phyloP scores from a whole-genome alignment of 148 eudicot genomes.

The Hydrangea macrophylla region DNA sequence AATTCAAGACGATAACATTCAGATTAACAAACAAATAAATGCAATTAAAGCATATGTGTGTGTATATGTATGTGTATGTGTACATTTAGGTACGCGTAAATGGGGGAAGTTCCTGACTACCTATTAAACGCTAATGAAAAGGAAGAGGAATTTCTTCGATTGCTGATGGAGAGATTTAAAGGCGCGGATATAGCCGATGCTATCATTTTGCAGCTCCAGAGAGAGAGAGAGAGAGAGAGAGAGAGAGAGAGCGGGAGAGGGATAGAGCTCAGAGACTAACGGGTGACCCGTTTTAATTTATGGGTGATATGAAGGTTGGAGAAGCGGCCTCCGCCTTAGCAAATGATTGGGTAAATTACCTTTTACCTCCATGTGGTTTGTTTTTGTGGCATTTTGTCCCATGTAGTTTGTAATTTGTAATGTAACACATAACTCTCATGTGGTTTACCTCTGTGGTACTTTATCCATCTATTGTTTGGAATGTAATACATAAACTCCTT shows the following conservation, averaged over 20 bases:
- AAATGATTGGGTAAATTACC: too few relatives aligned
- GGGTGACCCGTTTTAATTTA: too few relatives aligned
- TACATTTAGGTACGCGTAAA: background rate
- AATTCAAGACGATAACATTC: background rate
- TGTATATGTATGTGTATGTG: background rate
- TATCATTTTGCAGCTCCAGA: slow-evolving; percentile 28
- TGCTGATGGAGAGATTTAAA: slow-evolving; percentile 23
- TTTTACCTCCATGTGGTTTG: too few relatives aligned
- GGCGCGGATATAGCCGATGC: slow-evolving; percentile 45
- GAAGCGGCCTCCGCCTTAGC: too few relatives aligned
- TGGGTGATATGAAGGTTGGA: too few relatives aligned
- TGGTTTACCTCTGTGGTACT: too few relatives aligned
- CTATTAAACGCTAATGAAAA: slow-evolving; percentile 18
- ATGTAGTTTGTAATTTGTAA: too few relatives aligned
- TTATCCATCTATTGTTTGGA: too few relatives aligned
- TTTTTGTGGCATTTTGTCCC: too few relatives aligned
- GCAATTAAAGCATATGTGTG: background rate
- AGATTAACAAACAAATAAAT: background rate
- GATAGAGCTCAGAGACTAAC: too few relatives aligned
- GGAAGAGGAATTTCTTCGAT: slow-evolving; percentile 18
- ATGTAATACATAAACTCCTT: too few relatives aligned
- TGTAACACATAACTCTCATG: too few relatives aligned
- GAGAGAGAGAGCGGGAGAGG: background rate
- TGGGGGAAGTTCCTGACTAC: slow-evolving; percentile 7
- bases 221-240: slow-evolving; percentile 15